phyloP scores from a whole-genome alignment of 2,329 filamentous ascomycete species.

The Nemania sp. region DNA sequence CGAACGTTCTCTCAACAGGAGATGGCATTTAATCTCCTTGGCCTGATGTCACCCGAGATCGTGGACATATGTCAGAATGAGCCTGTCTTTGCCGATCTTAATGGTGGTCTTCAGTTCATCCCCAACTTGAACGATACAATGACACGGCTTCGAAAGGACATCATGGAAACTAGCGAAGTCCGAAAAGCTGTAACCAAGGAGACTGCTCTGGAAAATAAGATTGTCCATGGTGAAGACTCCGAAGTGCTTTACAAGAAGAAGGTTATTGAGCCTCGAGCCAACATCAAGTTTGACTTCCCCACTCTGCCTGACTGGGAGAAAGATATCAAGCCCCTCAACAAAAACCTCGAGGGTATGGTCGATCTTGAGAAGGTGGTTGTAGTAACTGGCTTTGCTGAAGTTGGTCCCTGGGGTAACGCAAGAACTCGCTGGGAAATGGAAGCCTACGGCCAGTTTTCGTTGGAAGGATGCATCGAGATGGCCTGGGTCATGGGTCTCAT shows the following conservation, averaged over 20 bases:
- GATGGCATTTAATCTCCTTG: conserved; percentile 98
- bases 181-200: conserved; percentile 94
- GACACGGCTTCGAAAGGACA: conserved; percentile 90
- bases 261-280: conserved; percentile 88
- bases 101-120: conserved; percentile 96
- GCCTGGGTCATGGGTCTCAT: conserved; percentile 99
- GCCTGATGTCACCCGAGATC: conserved; percentile 91
- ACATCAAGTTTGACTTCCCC: conserved; percentile 98
- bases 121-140: conserved; percentile 93
- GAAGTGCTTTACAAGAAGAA: conserved; percentile 95
- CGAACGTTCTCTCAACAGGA: conserved; percentile 99
- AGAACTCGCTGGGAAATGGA: conserved; percentile 99
- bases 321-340: conserved; percentile 87
- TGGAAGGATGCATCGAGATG: conserved; percentile 99
- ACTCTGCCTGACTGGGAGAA: conserved; percentile 86
- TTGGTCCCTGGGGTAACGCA: conserved; percentile 98
- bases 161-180: conserved; percentile 93
- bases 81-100: conserved; percentile 95
- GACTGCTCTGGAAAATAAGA: conserved; percentile 94
- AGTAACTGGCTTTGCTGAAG: conserved; percentile 93
- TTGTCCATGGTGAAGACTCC: conserved; percentile 91
- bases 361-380: conserved; percentile 98
- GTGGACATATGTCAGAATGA: conserved; percentile 95
- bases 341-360: conserved; percentile 93
- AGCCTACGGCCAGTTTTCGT: conserved; percentile 91